Percentiles rank a stretch among this genome's conserved stretches.
These are phyloP conservation scores for Russula compacta DNA, from an alignment of 768 basidiomycete species.

Conservation along the genomic window DNA sequence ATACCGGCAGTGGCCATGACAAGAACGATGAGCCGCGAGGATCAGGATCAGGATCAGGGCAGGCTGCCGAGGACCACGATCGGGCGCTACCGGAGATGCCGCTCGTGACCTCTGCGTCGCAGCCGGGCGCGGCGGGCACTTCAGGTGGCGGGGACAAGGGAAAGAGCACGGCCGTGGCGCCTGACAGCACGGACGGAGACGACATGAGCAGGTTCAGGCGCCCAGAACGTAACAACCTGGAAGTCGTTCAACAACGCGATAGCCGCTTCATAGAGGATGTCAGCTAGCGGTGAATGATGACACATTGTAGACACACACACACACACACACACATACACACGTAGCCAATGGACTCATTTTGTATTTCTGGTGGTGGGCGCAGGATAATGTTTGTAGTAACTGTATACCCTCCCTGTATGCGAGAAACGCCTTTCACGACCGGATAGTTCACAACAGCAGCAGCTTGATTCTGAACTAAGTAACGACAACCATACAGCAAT, in stretches of 20 bases:
- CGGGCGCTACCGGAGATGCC: not conserved
- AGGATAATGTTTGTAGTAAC: not conserved
- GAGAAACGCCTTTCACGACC: not conserved
- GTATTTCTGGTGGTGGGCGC: not conserved
- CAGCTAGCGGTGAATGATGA: not conserved
- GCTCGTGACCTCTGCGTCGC: not conserved
- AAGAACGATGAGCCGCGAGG: not conserved
- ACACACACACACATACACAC: not conserved
- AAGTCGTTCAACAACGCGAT: conserved; percentile 1
- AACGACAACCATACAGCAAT: not conserved
- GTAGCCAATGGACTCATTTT: not conserved
- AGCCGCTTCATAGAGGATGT: conserved; percentile 20
- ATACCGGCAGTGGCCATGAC: not conserved
- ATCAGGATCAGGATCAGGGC: not conserved
- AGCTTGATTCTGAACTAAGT: not conserved
- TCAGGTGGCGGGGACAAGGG: not conserved
- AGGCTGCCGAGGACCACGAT: not conserved
- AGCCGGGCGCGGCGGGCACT: not conserved
- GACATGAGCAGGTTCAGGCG: not conserved
- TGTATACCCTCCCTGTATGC: not conserved
- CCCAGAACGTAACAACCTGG: not conserved
- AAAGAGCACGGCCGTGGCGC: not conserved
- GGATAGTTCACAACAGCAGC: not conserved
- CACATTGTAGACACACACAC: no score
- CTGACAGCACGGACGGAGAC: not conserved